Conservation (phyloP, 345 rosid species). For the Arabis hirsuta region DNA sequence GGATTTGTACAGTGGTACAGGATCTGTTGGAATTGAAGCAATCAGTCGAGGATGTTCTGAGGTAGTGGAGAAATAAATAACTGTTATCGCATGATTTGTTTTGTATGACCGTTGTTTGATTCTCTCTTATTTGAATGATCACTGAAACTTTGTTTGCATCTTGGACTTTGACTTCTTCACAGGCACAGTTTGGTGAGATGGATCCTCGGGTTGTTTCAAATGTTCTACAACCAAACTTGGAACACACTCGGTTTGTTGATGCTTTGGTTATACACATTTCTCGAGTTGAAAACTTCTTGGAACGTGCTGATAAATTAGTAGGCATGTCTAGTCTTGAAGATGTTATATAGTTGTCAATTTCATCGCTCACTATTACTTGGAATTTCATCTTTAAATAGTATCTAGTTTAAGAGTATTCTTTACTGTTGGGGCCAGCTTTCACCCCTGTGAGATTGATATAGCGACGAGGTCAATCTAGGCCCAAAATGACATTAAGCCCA, state of each 20-base stretch:
- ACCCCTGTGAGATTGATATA: no score
- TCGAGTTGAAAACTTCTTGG: constrained; percentile 74
- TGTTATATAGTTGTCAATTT: constrained; percentile 14
- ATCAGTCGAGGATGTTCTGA: constrained; percentile 61
- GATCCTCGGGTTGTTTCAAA: constrained; percentile 94
- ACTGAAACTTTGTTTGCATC: not conserved
- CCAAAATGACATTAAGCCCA: no score
- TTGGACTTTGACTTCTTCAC: constrained; percentile 24
- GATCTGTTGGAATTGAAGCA: constrained; percentile 88
- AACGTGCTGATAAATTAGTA: constrained; percentile 60
- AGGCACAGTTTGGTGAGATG: constrained; percentile 98
- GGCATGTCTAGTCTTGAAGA: constrained; percentile 51
- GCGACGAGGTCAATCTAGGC: no score
- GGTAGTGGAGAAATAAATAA: constrained; percentile 42
- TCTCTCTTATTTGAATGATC: not conserved
- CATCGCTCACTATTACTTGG: not conserved
- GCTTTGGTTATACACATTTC: constrained; percentile 73
- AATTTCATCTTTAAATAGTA: constrained; percentile 1
- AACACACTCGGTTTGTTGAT: constrained; percentile 85
- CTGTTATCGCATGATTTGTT: constrained; percentile 5
- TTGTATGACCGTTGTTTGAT: not conserved
- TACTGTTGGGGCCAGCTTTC: no score
- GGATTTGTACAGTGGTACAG: constrained; percentile 93
- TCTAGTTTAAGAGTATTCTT: not conserved
- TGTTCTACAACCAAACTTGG: constrained; percentile 84